Percentiles rank a stretch among this genome's conserved stretches.
Conservation (phyloP, 805 yeast genomes). For the Teunomyces kruisii region DNA sequence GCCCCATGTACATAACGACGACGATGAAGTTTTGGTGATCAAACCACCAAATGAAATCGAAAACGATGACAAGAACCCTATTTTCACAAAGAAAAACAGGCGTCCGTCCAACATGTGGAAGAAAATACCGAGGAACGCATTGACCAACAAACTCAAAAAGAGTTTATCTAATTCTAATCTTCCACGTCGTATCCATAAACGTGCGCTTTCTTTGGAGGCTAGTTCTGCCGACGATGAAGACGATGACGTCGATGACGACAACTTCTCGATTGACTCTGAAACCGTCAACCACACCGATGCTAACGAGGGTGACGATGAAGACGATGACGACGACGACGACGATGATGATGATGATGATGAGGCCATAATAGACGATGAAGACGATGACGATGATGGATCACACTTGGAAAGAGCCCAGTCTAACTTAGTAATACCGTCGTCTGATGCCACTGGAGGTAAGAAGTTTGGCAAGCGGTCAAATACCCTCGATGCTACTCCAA, state of each 20-base stretch:
- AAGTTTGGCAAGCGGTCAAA: conserved; percentile 46
- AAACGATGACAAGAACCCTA: conserved; percentile 30
- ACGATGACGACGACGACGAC: conserved; percentile 11
- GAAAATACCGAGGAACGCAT: conserved; percentile 2
- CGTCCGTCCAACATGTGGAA: conserved; percentile 16
- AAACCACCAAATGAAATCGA: conserved; percentile 76
- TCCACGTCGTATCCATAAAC: not conserved
- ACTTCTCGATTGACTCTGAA: conserved; percentile 11
- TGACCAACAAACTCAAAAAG: conserved; percentile 17
- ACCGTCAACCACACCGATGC: not conserved
- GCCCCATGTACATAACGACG: conserved; percentile 37
- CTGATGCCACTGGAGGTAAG: conserved; percentile 30
- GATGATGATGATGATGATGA: conserved; percentile 14
- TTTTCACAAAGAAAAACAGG: conserved; percentile 28
- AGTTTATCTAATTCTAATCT: conserved; percentile 15
- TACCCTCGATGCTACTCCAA: conserved; percentile 42
- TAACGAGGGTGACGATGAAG: conserved; percentile 13
- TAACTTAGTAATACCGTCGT: conserved; percentile 31
- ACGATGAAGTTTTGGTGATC: conserved; percentile 78
- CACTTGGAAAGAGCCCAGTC: conserved; percentile 28
- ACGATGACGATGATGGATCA: conserved; percentile 13
- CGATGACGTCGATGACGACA: conserved; percentile 10
- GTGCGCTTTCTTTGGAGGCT: not conserved
- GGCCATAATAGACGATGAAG: conserved; percentile 18
- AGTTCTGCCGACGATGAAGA: conserved; percentile 4